Evolutionary conservation across 2,329 filamentous ascomycete species (phyloP), one percentile per base, ranked within the genome.

Genomic region (Stagonosporopsis vannaccii): DNA sequence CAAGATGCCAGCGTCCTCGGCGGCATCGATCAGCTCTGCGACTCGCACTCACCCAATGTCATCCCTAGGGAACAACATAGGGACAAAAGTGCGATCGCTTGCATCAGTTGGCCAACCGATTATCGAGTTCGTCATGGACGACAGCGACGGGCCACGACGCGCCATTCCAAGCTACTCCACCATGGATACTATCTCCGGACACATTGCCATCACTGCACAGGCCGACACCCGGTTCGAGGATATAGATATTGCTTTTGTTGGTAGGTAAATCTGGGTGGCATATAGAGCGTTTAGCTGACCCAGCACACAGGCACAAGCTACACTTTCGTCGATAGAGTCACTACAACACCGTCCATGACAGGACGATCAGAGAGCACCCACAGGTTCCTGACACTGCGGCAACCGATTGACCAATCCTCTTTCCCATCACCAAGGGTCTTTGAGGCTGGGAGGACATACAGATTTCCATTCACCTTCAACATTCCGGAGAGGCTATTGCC

Each of bases 401-500:
- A 89, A 68, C 87, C 87, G 3, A 82, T 87, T 32, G 71, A 82
- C 37, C 71, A 82, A 2, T 68, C 75, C 15, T 71, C 75, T n/a
- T 82, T 87, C 54, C 86, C 87, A 0, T 77, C 79, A 30, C 80
- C 84, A 33, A 78, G 82, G 23, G 75, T 86, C 4, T 74, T 87
- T 2, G 78, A 82, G 63, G 80, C 82, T n/a, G 83, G 82, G 12
- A 78, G 77, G 58, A 79, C 76, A 11, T 88, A 89, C 71, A 79
- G 73, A 8, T 85, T 88, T 55, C 84, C 85, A 1, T 90, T 89
- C 69, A 81, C 81, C 23, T 90, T 90, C 66, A 84, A 85, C 51
- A 79, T 90, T 1, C 87, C 87, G 0, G 78, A 83, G 30, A 81
- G 82, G 17, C 75, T 90, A 4, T 80, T 90, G 0, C 85, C 85